Evolutionary conservation across 176 grass and related monocot species (phyloP), one percentile per base, ranked within the genome.

Genomic region (Aegilops longissima): DNA sequence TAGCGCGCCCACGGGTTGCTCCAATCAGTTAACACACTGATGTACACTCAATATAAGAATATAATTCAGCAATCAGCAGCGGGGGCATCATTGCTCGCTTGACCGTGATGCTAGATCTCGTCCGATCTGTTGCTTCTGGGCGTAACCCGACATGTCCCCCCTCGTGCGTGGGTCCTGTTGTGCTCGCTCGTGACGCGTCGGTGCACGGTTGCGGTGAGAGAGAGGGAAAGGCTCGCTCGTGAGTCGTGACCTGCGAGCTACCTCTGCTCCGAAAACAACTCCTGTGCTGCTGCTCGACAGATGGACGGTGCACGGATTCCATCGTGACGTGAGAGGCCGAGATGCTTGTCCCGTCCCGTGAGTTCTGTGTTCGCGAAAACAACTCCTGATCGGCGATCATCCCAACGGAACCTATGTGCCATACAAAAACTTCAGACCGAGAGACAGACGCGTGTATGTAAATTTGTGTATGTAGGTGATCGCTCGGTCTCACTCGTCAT

Each of bases 21-120:
- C 70, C 82, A 84, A 84, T 84, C 70, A 69, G 80, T 52, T 52
- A 54, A 29, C 80, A 6, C 64, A 68, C 79, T 51, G 40, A 14
- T 51, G 44, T 4, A 5, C 1, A 5, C 13, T 0, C 4, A 8
- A 27, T 25, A 25, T 25, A 45, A 73, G 23, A 7, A 42, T 27
- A 27, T 27, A 42, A 42, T 42, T 44, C 70, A 44, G 52, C 17
- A 24, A 4, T 63, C 21, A 62, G 9, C 8, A 62, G 24, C 71
- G 39, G 12, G 3, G n/a, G 12, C 36, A 65, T 80, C 61, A 45
- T 66, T 29, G 61, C 14, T 29, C 36, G 63, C 35, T 64, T 80
- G 59, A 65, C 59, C 33, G 12, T 40, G 58, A 2, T 42, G 69
- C 10, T 9, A 9, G 11, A 9, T 11, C 14, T 52, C 13, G 7